Evolutionary conservation across 176 grass and related monocot species (phyloP).

Genomic region (Luzula sylvatica): DNA sequence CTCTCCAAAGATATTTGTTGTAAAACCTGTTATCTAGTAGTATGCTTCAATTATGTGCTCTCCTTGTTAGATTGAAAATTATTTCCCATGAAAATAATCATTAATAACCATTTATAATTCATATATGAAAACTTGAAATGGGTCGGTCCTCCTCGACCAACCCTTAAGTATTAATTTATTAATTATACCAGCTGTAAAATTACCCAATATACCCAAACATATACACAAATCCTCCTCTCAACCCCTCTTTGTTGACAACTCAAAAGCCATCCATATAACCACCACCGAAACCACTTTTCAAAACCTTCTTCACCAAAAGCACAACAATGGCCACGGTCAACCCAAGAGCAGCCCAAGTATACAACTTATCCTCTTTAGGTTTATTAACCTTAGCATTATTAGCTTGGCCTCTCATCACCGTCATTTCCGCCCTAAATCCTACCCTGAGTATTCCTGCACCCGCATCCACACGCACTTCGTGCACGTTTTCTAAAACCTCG

Average conservation of each 20-base stretch:
- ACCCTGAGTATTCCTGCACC: conserved; percentile 21
- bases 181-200: no score
- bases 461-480: conserved; percentile 15
- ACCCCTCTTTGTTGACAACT: not conserved
- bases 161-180: not conserved
- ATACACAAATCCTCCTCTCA: conserved; percentile 4
- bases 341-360: conserved; percentile 67
- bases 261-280: conserved; percentile 61
- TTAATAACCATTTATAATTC: no score
- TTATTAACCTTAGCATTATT: conserved; percentile 41
- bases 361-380: conserved; percentile 57
- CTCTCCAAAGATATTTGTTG: no score
- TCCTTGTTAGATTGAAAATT: no score
- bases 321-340: conserved; percentile 74
- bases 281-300: conserved; percentile 52
- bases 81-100: no score
- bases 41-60: no score
- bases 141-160: not conserved
- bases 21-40: no score
- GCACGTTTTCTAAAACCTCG: conserved; percentile 29
- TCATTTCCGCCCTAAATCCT: conserved; percentile 26
- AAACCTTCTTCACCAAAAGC: conserved; percentile 82
- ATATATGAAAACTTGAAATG: no score
- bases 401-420: conserved; percentile 12
- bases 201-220: no score